Percentiles rank a stretch among this genome's conserved stretches.
Conservation (phyloP, 768 basidiomycete genomes). For the Lactarius vividus region DNA sequence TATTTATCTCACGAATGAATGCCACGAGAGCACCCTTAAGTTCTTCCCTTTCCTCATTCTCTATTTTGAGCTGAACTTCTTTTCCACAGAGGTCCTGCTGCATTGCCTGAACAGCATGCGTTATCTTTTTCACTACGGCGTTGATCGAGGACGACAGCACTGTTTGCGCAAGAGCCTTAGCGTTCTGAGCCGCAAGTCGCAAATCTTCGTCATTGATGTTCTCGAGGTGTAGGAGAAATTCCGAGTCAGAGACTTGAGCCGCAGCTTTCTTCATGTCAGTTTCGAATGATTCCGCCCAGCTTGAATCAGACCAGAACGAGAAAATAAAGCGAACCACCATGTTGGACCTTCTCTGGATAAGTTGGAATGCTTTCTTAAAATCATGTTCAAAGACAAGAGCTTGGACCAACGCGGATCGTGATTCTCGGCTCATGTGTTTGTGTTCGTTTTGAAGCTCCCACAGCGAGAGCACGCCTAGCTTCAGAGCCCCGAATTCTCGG, state of each 20-base stretch:
- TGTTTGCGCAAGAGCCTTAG: not conserved
- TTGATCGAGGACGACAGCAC: slow-evolving; percentile 15
- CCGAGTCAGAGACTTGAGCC: not conserved
- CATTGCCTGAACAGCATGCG: slow-evolving; percentile 3
- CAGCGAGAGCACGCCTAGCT: slow-evolving; percentile 1
- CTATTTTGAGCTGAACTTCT: slow-evolving; percentile 5
- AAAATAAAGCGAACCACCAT: not conserved
- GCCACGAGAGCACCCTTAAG: not conserved
- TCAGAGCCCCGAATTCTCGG: not conserved
- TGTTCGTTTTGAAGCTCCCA: not conserved
- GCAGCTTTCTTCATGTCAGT: slow-evolving; percentile 13
- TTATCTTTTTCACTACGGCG: not conserved
- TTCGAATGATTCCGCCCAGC: not conserved
- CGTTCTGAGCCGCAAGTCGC: not conserved
- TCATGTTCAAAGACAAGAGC: not conserved
- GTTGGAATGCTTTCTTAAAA: not conserved
- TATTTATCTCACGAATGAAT: slow-evolving; percentile 16
- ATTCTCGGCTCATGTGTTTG: not conserved
- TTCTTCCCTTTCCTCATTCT: not conserved
- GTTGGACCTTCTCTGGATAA: not conserved
- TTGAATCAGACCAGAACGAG: not conserved
- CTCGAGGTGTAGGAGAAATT: slow-evolving; percentile 18
- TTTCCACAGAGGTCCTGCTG: slow-evolving; percentile 11
- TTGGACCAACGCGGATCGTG: not conserved
- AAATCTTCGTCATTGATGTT: not conserved